Evolutionary conservation across 176 grass and related monocot genomes (phyloP).

Genomic region (Musa beccarii): DNA sequence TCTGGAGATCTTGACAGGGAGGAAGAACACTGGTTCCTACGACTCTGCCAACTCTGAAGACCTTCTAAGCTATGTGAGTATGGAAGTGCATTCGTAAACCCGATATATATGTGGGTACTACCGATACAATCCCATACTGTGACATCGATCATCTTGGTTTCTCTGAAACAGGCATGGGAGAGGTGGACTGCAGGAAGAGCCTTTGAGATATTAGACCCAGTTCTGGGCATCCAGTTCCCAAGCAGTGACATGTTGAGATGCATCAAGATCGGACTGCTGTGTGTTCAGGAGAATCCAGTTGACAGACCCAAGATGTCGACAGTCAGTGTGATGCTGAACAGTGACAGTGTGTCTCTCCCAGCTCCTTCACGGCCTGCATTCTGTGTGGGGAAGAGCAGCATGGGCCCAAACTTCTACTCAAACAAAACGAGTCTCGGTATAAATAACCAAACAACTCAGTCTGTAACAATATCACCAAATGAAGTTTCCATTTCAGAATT

Average conservation of each 20-base stretch:
- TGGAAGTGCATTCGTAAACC: neutral
- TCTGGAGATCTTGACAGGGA: constrained; percentile 38
- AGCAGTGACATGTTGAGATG: constrained; percentile 23
- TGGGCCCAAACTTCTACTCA: neutral
- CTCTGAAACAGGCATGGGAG: constrained; percentile 29
- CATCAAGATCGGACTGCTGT: constrained; percentile 23
- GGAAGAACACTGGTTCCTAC: constrained; percentile 19
- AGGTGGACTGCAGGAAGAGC: constrained; percentile 16
- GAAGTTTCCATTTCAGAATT: constrained; percentile 33
- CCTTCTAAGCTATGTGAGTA: constrained; percentile 31
- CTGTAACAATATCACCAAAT: constrained; percentile 15
- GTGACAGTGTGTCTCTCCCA: constrained; percentile 1
- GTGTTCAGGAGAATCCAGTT: constrained; percentile 23
- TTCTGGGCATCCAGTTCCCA: neutral
- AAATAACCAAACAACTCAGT: neutral
- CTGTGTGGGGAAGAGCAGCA: neutral
- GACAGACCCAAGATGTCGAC: constrained; percentile 32
- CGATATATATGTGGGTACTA: neutral
- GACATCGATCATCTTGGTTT: constrained; percentile 5
- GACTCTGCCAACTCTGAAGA: constrained; percentile 8
- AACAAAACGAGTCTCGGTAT: neutral
- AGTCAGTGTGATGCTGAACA: constrained; percentile 27
- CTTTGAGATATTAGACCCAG: constrained; percentile 18
- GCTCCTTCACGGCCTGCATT: constrained; percentile 23
- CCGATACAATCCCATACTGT: neutral